Conservation (phyloP, 78 protist species). For the Anaeramoeba flamelloides region DNA sequence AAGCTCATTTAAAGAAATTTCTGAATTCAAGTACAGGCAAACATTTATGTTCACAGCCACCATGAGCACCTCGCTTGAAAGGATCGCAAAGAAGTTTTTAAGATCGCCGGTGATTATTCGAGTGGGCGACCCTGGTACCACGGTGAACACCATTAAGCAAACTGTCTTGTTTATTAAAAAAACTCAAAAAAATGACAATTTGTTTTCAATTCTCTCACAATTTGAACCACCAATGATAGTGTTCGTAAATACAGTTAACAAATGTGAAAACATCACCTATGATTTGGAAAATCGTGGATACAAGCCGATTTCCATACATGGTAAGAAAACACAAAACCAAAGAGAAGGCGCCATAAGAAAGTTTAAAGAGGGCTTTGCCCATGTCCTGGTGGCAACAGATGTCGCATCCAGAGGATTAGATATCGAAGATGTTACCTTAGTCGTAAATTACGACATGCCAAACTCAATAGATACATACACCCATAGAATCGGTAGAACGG, state of each 20-base stretch:
- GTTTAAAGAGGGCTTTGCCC: conserved; percentile 24
- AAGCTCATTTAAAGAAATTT: neutral
- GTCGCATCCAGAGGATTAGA: neutral
- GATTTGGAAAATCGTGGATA: neutral
- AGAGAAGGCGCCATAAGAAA: conserved; percentile 41
- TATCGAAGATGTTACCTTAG: neutral
- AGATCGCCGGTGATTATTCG: conserved; percentile 46
- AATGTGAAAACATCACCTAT: conserved; percentile 27
- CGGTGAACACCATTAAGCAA: conserved; percentile 54
- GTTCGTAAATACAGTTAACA: conserved; percentile 49
- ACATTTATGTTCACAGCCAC: conserved; percentile 75
- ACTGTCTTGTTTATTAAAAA: conserved; percentile 27
- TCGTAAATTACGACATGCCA: neutral
- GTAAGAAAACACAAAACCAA: conserved; percentile 40
- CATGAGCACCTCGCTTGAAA: conserved; percentile 62
- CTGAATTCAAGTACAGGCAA: conserved; percentile 17
- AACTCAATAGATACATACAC: conserved; percentile 19
- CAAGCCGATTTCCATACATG: conserved; percentile 26
- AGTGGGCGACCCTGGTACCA: conserved; percentile 57
- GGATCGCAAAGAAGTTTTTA: conserved; percentile 49
- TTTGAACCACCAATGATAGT: conserved; percentile 59
- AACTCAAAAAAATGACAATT: conserved; percentile 12
- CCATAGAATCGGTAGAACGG: conserved; percentile 85
- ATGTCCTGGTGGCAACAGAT: neutral
- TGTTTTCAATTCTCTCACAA: conserved; percentile 5